A percentile compares a stretch with the other conserved stretches of the same genome.
These are phyloP conservation scores for Chytridium lagenaria DNA, from an alignment of 371 early-diverging fungal species.

Conservation along the genomic window DNA sequence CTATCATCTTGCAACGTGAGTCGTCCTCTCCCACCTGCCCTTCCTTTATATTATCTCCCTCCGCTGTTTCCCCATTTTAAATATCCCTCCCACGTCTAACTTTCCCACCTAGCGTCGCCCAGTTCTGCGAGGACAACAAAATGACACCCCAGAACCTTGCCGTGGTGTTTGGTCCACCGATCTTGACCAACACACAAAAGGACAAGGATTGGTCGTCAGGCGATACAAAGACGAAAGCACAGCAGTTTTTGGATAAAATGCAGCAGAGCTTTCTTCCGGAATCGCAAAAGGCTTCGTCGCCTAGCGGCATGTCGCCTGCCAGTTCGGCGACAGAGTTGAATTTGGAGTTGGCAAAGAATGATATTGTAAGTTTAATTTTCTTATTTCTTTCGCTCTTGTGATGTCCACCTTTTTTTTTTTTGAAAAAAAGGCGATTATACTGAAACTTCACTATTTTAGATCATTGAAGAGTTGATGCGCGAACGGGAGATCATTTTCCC, in stretches of 20 bases:
- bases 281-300: neutral
- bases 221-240: neutral
- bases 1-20: constrained; percentile 6
- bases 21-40: neutral
- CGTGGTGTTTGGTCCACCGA: constrained; percentile 15
- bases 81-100: neutral
- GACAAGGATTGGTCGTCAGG: neutral
- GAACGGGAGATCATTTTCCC: neutral
- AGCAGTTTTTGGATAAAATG: constrained; percentile 4
- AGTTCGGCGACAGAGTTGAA: neutral
- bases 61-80: neutral
- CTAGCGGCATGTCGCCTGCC: neutral
- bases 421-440: no score
- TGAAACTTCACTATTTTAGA: neutral
- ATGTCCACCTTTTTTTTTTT: neutral
- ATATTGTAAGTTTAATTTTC: neutral
- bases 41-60: neutral
- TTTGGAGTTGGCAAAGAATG: constrained; percentile 12
- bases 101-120: neutral
- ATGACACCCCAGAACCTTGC: constrained; percentile 12
- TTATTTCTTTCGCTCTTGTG: neutral
- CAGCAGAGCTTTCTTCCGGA: neutral
- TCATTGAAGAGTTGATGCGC: constrained; percentile 15
- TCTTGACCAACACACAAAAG: neutral
- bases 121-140: constrained; percentile 12